Evolutionary conservation across 2,329 filamentous ascomycete species (phyloP).

Genomic region (Talaromyces verruculosus): DNA sequence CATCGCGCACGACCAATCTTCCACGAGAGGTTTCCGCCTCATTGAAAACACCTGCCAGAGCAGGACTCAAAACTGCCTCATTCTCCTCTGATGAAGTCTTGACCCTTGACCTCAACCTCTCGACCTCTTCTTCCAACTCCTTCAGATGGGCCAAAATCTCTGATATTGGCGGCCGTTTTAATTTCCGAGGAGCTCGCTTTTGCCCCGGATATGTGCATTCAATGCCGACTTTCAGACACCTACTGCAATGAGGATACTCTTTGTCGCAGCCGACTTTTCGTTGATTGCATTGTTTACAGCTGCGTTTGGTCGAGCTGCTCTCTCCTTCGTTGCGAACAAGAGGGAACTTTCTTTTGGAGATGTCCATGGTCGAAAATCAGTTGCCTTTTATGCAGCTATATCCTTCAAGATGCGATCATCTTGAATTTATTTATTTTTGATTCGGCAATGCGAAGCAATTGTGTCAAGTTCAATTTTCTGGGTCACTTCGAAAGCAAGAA

Average conservation of each 20-base stretch:
- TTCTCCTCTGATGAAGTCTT: not conserved
- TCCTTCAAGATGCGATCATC: no score
- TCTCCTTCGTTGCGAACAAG: not conserved
- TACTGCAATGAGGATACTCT: conserved; percentile 24
- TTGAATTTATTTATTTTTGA: no score
- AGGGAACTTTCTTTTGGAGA: not conserved
- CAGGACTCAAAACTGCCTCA: not conserved
- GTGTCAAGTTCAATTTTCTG: not conserved
- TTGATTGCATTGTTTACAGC: conserved; percentile 34
- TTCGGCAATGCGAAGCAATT: no score
- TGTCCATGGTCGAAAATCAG: no score
- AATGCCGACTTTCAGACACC: conserved; percentile 22
- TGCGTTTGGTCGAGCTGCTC: conserved; percentile 19
- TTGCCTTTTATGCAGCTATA: no score
- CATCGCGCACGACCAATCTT: conserved; percentile 12
- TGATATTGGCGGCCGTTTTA: conserved; percentile 26
- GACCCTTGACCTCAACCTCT: conserved; percentile 15
- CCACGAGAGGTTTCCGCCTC: not conserved
- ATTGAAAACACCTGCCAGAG: not conserved
- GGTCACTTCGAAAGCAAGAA: not conserved
- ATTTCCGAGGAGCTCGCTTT: conserved; percentile 25
- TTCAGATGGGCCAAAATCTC: conserved; percentile 24
- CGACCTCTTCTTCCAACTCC: conserved; percentile 26
- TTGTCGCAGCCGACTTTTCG: conserved; percentile 38
- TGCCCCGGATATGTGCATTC: conserved; percentile 25